Base-by-base conservation (phyloP, 2,329 filamentous ascomycete species). In the Fusarium buharicum region DNA sequence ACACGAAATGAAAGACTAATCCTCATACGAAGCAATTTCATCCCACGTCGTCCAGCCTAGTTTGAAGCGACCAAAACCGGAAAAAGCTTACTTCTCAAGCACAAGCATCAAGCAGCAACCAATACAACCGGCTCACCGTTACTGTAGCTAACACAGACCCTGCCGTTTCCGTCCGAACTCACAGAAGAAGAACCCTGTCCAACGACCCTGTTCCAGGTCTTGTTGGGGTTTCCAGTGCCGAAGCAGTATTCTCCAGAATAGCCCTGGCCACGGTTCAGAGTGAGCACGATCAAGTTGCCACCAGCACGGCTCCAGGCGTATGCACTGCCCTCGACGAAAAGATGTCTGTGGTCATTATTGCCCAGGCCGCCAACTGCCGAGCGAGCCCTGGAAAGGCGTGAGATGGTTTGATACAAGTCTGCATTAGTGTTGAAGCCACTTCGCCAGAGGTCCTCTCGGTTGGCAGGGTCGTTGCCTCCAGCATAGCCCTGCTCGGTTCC, bases 401-500 rank as follows among this genome's bases (percentile, higher is more conserved):
- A 66, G 6, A 66, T 59, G n/a, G 59, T 50, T 16, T 66, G 53
- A 9, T 66, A 66, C 0, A 66, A 30, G 6, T 66, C 62, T 0
- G 54, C 22, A 1, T 56, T 16, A 14, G 62, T 66, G 14, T 47
- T 81, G 33, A 82, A 88, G 7, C 74, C 74, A 11, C 81, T 83
- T 11, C 80, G 72, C 86, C 86, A 88, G 37, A 84, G 76, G 8
- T 85, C 83, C 68, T 87, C 84, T n/a, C 85, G 82, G 66, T 83
- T 82, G 46, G 78, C 79, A 0, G 79, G 74, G 9, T 84, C 84
- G 40, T 74, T 74, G 33, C 72, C 77, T n/a, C 77, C 78, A 2
- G 76, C 71, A 70, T 81, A 86, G 57, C 82, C 84, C 67, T 90
- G 87, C 73, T 90, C 87, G 59, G 87, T 84, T 24, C 87, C 87